Evolutionary conservation across 2,329 filamentous ascomycete species (phyloP), one percentile per base, ranked within the genome.

Genomic region (Chaetomium strumarium): DNA sequence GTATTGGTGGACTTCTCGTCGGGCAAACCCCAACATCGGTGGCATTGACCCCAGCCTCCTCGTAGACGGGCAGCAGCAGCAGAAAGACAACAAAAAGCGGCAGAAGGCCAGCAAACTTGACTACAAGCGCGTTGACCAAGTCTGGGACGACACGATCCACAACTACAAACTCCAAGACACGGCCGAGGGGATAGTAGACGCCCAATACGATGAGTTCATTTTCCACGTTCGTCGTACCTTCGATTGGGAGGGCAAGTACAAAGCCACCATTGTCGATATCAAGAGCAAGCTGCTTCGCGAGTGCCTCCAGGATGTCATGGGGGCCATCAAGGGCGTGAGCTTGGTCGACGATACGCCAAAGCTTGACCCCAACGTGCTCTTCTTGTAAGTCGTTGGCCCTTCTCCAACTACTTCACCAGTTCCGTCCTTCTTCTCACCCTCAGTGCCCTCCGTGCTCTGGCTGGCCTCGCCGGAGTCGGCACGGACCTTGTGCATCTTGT

Each of bases 401-500:
- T 34, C 13, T 34, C 16, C 38, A 9, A 13, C 11, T n/a, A 16
- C 16, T 45, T 34, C 20, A 11, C 14, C 17, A 12, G 30, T 9
- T 7, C 17, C 34, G 8, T 43, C 56, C 56, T 58, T 58, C 56
- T 58, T 58, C 50, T 58, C 56, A 48, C 53, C 53, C 53, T 58
- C 56, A 31, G 56, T 36, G 53, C 53, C 53, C 53, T 58, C 56
- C 20, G 56, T 38, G 51, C 43, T 54, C 50, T 55, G 48, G 48
- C 16, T 81, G 72, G 40, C 43, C 68, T 77, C 72, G 67, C 76
- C 71, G 63, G 77, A 78, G 77, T 91, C 87, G 63, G 75, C 72
- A 65, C 89, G 86, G 63, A 92, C 90, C 81, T 95, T 95, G 88
- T 99, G 92, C 89, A 99, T 96, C 87, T 97, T 96, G 79, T 97